phyloP scores from a whole-genome alignment of 2,329 filamentous ascomycete species.

The Emergomyces pasteurianus region DNA sequence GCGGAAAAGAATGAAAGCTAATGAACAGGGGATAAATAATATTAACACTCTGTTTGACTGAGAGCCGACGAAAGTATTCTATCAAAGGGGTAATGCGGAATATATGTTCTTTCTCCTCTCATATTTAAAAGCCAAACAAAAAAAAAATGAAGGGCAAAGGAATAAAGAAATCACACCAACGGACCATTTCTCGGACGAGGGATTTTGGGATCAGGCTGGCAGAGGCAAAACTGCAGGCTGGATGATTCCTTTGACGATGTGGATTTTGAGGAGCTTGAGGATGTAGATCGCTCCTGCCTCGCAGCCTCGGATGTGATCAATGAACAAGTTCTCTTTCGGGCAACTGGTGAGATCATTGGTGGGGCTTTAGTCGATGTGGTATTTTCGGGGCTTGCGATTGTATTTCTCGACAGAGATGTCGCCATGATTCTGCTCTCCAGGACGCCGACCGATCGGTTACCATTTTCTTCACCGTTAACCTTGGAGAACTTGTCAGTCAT shows the following conservation, averaged over 20 bases:
- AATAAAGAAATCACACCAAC: constrained; percentile 23
- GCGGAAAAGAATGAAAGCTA: constrained; percentile 95
- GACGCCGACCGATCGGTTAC: neutral
- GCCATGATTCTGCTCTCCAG: neutral
- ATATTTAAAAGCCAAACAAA: constrained; percentile 7
- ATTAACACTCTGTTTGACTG: constrained; percentile 2
- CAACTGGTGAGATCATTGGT: constrained; percentile 1
- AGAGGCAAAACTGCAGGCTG: constrained; percentile 50
- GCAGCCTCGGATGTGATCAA: constrained; percentile 2
- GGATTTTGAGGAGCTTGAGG: constrained; percentile 25
- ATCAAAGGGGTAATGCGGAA: neutral
- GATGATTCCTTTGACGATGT: constrained; percentile 29
- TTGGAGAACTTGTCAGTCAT: constrained; percentile 25
- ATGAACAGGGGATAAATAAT: constrained; percentile 20
- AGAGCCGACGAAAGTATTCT: neutral
- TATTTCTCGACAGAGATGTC: neutral
- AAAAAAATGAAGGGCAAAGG: constrained; percentile 6
- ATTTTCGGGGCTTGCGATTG: neutral
- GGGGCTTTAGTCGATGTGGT: neutral
- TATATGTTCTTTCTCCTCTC: neutral
- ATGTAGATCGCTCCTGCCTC: constrained; percentile 14
- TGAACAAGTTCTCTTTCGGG: constrained; percentile 4
- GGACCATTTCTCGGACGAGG: constrained; percentile 59
- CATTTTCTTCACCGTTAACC: constrained; percentile 14
- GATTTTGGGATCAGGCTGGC: constrained; percentile 59